Evolutionary conservation across 2,329 filamentous ascomycete species (phyloP).

Genomic region (Aspergillus novoparasiticus): DNA sequence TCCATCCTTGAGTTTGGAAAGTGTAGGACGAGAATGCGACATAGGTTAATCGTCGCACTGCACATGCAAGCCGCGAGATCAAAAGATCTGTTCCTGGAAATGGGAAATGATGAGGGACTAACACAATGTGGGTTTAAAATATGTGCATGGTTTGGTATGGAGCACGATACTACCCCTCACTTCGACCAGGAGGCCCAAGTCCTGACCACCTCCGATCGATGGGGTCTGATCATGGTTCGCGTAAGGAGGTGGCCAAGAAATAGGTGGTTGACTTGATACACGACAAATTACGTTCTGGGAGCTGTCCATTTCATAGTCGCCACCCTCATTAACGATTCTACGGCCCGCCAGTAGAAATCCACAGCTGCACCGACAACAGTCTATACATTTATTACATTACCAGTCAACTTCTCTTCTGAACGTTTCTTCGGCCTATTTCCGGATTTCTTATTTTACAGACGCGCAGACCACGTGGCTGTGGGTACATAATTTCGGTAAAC

Average conservation of each 20-base stretch:
- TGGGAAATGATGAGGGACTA: not conserved
- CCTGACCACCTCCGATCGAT: constrained; percentile 9
- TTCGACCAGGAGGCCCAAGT: not conserved
- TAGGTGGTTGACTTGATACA: not conserved
- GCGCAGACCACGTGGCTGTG: not conserved
- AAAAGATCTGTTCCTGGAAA: constrained; percentile 11
- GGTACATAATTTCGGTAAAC: not conserved
- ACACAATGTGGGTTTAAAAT: not conserved
- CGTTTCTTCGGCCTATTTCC: constrained; percentile 1
- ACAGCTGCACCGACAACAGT: not conserved
- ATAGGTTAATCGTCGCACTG: not conserved
- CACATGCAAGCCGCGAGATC: constrained; percentile 12
- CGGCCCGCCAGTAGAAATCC: not conserved
- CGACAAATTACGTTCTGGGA: not conserved
- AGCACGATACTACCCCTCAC: not conserved
- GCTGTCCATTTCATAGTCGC: not conserved
- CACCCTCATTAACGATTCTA: not conserved
- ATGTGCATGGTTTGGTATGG: not conserved
- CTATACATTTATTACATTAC: not conserved
- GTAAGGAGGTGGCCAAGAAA: not conserved
- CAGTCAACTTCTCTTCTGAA: not conserved
- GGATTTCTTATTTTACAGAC: not conserved
- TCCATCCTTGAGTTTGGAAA: not conserved
- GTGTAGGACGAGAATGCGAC: not conserved
- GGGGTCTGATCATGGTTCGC: constrained; percentile 5